Conservation (phyloP, 2,329 filamentous ascomycete species). For the Trichophaea hybrida region DNA sequence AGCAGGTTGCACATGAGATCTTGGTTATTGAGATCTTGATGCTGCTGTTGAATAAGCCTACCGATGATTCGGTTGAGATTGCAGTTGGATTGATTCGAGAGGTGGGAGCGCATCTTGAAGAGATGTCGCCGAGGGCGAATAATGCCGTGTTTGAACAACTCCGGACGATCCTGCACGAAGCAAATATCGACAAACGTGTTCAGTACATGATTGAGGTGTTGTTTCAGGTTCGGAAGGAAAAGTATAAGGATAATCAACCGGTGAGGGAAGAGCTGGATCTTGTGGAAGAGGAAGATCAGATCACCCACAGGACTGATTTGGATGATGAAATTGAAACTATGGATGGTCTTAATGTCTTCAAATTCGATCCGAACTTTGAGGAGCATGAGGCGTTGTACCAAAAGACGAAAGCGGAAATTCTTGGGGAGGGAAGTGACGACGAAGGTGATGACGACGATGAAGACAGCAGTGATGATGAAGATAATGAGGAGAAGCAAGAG, state of each 20-base stretch:
- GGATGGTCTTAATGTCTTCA: constrained; percentile 88
- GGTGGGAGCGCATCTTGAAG: constrained; percentile 84
- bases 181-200: constrained; percentile 92
- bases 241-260: constrained; percentile 86
- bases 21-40: constrained; percentile 83
- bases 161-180: constrained; percentile 85
- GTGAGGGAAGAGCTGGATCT: constrained; percentile 86
- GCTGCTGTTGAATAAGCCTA: constrained; percentile 72
- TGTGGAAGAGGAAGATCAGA: constrained; percentile 95
- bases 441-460: constrained; percentile 15
- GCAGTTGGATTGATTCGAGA: constrained; percentile 86
- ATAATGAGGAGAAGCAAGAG: constrained; percentile 15
- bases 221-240: constrained; percentile 91
- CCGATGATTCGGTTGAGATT: constrained; percentile 95
- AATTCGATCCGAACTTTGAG: constrained; percentile 79
- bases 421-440: constrained; percentile 32
- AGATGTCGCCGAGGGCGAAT: constrained; percentile 81
- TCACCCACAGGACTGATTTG: constrained; percentile 72
- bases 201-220: constrained; percentile 99
- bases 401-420: constrained; percentile 78
- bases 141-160: constrained; percentile 92
- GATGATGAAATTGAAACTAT: constrained; percentile 75
- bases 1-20: constrained; percentile 90
- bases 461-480: constrained; percentile 13
- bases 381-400: constrained; percentile 82